phyloP scores from a whole-genome alignment of 345 rosid genomes.

The Bruguiera gymnorhiza region DNA sequence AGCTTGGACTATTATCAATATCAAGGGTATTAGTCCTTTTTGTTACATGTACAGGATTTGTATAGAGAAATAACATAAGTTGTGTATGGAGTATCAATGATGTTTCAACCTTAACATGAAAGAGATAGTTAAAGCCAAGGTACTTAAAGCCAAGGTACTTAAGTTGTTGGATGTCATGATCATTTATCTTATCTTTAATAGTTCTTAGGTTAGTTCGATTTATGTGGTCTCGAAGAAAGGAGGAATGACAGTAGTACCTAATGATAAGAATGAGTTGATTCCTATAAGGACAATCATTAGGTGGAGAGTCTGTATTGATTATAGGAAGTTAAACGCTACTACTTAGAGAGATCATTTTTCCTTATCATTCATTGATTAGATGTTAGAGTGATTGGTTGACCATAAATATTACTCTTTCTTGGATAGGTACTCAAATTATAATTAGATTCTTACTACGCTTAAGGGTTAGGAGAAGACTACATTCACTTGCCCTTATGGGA shows the following conservation, averaged over 20 bases:
- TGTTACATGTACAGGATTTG: no score
- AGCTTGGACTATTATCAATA: no score
- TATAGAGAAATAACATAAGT: no score
- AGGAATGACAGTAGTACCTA: no score
- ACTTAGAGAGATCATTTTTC: no score
- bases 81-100: no score
- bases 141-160: not conserved
- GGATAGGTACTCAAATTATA: not conserved
- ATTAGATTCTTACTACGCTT: not conserved
- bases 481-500: no score
- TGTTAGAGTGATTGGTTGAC: no score
- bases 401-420: no score
- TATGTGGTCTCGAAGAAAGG: not conserved
- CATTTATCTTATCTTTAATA: not conserved
- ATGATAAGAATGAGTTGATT: not conserved
- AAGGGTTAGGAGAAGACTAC: not conserved
- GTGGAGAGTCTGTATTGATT: not conserved
- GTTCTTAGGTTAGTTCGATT: not conserved
- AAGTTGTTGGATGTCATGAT: not conserved
- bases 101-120: not conserved
- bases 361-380: no score
- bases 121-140: not conserved
- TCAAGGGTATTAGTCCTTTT: no score
- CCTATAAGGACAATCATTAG: not conserved
- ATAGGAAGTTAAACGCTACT: no score